These are phyloP conservation scores for Ophiocordyceps polyrhachis-furcata DNA, from an alignment of 2,329 filamentous ascomycete species.

Conservation along the genomic window DNA sequence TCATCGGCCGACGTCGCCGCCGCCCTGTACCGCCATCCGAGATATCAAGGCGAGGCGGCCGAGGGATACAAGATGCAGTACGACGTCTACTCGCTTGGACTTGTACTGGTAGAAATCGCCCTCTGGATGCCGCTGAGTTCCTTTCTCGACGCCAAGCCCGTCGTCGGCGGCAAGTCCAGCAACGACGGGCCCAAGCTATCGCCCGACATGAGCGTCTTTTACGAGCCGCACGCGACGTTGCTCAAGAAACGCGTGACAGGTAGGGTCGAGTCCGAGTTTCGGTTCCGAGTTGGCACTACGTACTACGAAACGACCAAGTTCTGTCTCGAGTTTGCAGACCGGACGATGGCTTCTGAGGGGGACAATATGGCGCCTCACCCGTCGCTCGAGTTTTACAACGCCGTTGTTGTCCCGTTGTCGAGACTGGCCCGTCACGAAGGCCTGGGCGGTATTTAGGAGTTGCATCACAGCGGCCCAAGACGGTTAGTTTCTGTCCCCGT, in stretches of 20 bases:
- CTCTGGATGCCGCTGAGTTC: not conserved
- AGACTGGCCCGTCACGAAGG: not conserved
- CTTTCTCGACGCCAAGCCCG: not conserved
- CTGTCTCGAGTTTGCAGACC: not conserved
- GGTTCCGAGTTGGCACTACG: not conserved
- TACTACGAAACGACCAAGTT: not conserved
- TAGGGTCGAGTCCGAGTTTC: not conserved
- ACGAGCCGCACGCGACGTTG: not conserved
- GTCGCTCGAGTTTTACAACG: not conserved
- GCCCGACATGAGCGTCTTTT: not conserved
- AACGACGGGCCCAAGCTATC: not conserved
- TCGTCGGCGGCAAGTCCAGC: not conserved
- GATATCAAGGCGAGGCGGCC: not conserved
- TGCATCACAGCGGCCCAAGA: no score
- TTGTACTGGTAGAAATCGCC: not conserved
- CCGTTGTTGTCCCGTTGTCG: not conserved
- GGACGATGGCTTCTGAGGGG: not conserved
- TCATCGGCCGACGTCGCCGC: not conserved
- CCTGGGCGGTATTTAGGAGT: not conserved
- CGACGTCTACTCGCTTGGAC: not conserved
- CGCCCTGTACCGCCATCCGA: not conserved
- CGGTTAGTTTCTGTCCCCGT: no score
- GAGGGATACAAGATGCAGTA: not conserved
- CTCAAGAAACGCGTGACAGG: not conserved
- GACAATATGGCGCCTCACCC: not conserved